These are phyloP conservation scores for Corynespora cassiicola DNA, from an alignment of 2,329 filamentous ascomycete species.

Conservation along the genomic window DNA sequence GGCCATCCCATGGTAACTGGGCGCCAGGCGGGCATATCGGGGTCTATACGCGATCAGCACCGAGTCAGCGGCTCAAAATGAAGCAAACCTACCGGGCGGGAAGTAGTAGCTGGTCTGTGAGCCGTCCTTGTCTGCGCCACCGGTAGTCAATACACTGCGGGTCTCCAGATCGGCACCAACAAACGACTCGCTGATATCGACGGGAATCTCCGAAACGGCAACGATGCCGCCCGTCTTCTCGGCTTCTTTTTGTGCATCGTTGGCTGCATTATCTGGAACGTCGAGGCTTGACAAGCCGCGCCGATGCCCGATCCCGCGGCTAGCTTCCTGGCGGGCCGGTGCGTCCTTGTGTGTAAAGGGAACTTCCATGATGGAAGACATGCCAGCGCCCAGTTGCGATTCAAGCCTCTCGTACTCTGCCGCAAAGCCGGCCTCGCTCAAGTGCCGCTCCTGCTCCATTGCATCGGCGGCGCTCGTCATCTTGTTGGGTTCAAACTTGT, in stretches of 20 bases:
- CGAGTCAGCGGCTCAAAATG: not conserved
- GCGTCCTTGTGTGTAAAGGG: constrained; percentile 34
- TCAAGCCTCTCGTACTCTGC: constrained; percentile 45
- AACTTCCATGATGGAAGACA: constrained; percentile 42
- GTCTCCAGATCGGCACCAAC: constrained; percentile 42
- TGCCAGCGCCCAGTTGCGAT: constrained; percentile 43
- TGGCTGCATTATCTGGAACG: constrained; percentile 22
- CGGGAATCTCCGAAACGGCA: constrained; percentile 46
- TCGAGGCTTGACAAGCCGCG: constrained; percentile 25
- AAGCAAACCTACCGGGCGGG: constrained; percentile 28
- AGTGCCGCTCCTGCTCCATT: constrained; percentile 23
- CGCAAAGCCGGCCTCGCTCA: constrained; percentile 38
- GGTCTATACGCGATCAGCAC: constrained; percentile 28
- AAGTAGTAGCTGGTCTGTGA: constrained; percentile 47
- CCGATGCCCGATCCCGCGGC: constrained; percentile 28
- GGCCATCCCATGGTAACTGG: constrained; percentile 47
- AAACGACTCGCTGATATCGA: constrained; percentile 51
- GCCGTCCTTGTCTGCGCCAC: constrained; percentile 20
- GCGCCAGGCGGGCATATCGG: constrained; percentile 48
- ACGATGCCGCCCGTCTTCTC: constrained; percentile 53
- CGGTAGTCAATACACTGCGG: constrained; percentile 30
- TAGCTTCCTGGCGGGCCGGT: constrained; percentile 14
- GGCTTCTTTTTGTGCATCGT: constrained; percentile 50
- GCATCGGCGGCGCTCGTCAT: constrained; percentile 16
- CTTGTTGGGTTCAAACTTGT: constrained; percentile 23